Evolutionary conservation across 345 rosid genomes (phyloP).

Genomic region (Ceriops decandra): DNA sequence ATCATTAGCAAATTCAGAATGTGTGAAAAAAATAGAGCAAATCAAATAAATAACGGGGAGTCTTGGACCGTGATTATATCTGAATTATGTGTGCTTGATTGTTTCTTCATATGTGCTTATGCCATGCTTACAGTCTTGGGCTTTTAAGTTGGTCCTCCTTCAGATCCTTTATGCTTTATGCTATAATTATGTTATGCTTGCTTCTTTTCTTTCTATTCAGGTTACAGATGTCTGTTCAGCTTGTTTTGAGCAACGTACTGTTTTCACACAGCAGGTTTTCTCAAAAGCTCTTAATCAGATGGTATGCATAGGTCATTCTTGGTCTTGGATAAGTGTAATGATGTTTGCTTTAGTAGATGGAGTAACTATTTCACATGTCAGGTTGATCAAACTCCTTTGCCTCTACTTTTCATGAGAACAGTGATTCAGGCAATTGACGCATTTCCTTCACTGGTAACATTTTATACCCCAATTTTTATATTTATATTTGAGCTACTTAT

Average conservation of each 20-base stretch:
- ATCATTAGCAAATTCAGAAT: too few relatives aligned
- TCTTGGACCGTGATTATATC: too few relatives aligned
- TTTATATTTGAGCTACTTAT: neutral
- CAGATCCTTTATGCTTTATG: neutral
- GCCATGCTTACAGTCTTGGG: neutral
- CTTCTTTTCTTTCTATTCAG: slow-evolving; percentile 39
- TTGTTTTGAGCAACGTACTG: slow-evolving; percentile 97
- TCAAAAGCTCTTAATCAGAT: slow-evolving; percentile 92
- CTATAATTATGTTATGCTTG: neutral
- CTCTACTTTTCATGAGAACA: slow-evolving; percentile 95
- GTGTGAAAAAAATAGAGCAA: too few relatives aligned
- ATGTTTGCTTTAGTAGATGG: slow-evolving; percentile 12
- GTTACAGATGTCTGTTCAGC: slow-evolving; percentile 92
- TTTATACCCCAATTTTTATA: neutral
- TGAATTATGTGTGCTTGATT: too few relatives aligned
- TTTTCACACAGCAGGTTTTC: slow-evolving; percentile 90
- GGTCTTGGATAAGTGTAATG: slow-evolving; percentile 1
- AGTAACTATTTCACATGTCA: slow-evolving; percentile 36
- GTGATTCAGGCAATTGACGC: slow-evolving; percentile 98
- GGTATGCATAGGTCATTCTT: slow-evolving; percentile 43
- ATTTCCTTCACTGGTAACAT: slow-evolving; percentile 79
- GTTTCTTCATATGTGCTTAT: neutral
- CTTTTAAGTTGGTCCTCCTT: neutral
- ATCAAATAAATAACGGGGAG: too few relatives aligned
- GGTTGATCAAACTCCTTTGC: slow-evolving; percentile 91